Evolutionary conservation across 2,329 filamentous ascomycete genomes (phyloP).

Genomic region (Aspergillus tubingensis): DNA sequence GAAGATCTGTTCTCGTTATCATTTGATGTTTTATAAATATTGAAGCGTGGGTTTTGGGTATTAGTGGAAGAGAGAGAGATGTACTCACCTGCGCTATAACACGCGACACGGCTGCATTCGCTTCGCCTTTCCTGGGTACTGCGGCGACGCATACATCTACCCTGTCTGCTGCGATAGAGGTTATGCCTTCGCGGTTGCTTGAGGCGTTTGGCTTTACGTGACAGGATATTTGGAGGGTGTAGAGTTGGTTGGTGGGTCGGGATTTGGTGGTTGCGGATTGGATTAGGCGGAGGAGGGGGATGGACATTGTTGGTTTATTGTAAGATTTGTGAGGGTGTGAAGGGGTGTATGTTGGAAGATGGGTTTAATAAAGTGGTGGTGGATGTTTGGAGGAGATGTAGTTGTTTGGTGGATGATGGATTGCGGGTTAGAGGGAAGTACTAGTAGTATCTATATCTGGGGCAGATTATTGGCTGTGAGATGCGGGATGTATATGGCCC

Average conservation of each 20-base stretch:
- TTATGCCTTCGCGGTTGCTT: constrained; percentile 63
- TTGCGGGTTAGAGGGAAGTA: neutral
- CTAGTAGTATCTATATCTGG: neutral
- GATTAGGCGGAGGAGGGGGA: constrained; percentile 19
- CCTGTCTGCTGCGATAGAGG: constrained; percentile 55
- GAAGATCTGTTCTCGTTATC: constrained; percentile 49
- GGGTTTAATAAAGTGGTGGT: neutral
- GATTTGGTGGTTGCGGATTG: constrained; percentile 10
- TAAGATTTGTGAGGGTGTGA: neutral
- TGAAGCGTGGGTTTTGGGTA: neutral
- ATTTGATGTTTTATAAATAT: neutral
- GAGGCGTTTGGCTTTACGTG: constrained; percentile 68
- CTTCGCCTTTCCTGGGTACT: constrained; percentile 66
- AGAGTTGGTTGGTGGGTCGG: constrained; percentile 16
- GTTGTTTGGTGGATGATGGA: neutral
- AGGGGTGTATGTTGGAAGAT: neutral
- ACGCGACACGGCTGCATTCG: constrained; percentile 66
- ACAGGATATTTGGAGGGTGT: constrained; percentile 62
- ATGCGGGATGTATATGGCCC: neutral
- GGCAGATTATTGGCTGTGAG: neutral
- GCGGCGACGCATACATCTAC: constrained; percentile 68
- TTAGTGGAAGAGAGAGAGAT: neutral
- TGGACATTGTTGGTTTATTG: neutral
- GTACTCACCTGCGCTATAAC: constrained; percentile 60
- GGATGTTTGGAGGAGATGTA: neutral